Conservation (phyloP, 1,139 yeast genomes). For the Yamadazyma triangularis region DNA sequence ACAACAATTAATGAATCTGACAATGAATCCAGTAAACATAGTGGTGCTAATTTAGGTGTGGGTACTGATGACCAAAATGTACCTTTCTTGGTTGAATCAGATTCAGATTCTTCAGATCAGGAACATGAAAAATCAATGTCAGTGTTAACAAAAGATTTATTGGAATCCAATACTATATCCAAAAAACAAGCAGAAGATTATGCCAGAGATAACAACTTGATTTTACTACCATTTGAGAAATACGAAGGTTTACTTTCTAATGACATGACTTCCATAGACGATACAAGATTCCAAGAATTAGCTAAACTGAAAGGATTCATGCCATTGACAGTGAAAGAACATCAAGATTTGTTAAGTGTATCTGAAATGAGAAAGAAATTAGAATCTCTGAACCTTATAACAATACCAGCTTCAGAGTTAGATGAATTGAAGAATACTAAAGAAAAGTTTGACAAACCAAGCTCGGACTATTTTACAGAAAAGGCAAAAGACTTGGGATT, state of each 20-base stretch:
- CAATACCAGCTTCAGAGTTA: conserved; percentile 24
- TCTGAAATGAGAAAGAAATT: conserved; percentile 30
- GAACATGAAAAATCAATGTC: conserved; percentile 16
- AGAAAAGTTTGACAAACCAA: conserved; percentile 14
- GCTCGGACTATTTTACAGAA: conserved; percentile 14
- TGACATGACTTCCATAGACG: conserved; percentile 18
- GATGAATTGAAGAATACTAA: conserved; percentile 12
- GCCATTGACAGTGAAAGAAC: conserved; percentile 22
- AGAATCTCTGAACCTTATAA: conserved; percentile 28
- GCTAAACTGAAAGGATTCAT: conserved; percentile 25
- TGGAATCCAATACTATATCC: conserved; percentile 10
- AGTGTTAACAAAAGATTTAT: conserved; percentile 20
- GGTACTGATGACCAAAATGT: conserved; percentile 15
- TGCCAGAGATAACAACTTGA: conserved; percentile 45
- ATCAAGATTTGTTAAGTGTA: conserved; percentile 26
- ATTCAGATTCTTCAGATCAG: conserved; percentile 37
- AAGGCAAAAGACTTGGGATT: conserved; percentile 9
- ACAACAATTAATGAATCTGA: conserved; percentile 16
- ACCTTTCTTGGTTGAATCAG: conserved; percentile 31
- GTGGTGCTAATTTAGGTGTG: conserved; percentile 6
- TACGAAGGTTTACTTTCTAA: conserved; percentile 31
- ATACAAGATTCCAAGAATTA: conserved; percentile 19
- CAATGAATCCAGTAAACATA: conserved; percentile 13
- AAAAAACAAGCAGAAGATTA: conserved; percentile 33
- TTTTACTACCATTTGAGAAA: conserved; percentile 38